A percentile compares a stretch with the other conserved stretches of the same genome.
Evolutionary conservation across 1,284 basidiomycete species (phyloP).

Genomic region (Microbotryum silenes-acaulis): DNA sequence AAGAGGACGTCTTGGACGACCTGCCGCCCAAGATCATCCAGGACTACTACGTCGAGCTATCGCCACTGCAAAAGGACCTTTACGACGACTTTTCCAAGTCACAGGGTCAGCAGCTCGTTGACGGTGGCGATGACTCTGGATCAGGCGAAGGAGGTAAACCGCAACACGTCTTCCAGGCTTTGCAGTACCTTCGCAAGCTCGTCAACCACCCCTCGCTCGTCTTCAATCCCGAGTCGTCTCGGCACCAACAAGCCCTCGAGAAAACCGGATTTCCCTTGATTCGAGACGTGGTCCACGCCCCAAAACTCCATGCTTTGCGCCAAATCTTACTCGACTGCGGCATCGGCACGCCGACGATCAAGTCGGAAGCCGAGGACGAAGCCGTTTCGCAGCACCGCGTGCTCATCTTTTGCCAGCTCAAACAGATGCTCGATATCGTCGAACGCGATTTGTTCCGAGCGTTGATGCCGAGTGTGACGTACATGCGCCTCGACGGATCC

Average conservation of each 20-base stretch:
- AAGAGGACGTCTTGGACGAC: constrained; percentile 94
- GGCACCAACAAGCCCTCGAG: constrained; percentile 55
- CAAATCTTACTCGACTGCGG: constrained; percentile 93
- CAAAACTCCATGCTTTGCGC: constrained; percentile 81
- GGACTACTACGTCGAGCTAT: constrained; percentile 98
- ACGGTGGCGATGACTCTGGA: constrained; percentile 45
- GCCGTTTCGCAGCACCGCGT: constrained; percentile 72
- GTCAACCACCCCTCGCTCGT: constrained; percentile 95
- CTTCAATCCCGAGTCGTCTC: constrained; percentile 57
- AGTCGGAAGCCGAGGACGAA: constrained; percentile 33
- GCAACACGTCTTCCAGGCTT: constrained; percentile 86
- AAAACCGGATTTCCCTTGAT: constrained; percentile 42
- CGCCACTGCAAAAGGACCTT: constrained; percentile 81
- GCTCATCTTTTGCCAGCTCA: constrained; percentile 98
- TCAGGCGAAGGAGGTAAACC: constrained; percentile 47
- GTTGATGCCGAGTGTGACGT: constrained; percentile 90
- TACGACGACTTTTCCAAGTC: constrained; percentile 90
- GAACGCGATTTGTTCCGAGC: constrained; percentile 84
- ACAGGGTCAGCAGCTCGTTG: constrained; percentile 44
- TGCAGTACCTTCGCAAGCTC: constrained; percentile 94
- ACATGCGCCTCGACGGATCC: constrained; percentile 92
- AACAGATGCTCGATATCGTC: constrained; percentile 98
- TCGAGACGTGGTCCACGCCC: constrained; percentile 80
- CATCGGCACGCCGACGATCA: constrained; percentile 58
- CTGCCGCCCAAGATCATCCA: constrained; percentile 99